Percentiles rank a stretch among this genome's conserved stretches.
Conservation (phyloP, 176 grass and related monocot species). For the Echinochloa phyllopogon region DNA sequence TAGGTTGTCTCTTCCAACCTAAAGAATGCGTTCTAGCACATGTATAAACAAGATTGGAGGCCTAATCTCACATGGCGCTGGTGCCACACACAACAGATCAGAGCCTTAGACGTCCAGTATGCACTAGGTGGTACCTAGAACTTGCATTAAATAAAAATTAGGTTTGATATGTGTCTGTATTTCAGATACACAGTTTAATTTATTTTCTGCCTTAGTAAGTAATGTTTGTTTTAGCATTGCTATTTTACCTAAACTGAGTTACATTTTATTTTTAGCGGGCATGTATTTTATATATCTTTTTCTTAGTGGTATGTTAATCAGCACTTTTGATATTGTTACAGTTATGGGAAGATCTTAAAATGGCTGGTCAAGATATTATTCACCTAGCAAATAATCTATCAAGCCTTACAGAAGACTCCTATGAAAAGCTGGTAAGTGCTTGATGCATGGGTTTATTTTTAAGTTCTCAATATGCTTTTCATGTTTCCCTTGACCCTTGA, state of each 20-base stretch:
- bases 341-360: constrained; percentile 81
- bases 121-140: not conserved
- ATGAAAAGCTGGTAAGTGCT: constrained; percentile 60
- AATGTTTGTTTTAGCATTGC: constrained; percentile 14
- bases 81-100: not conserved
- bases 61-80: not conserved
- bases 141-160: not conserved
- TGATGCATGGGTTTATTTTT: constrained; percentile 34
- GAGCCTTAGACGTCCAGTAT: not conserved
- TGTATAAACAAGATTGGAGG: not conserved
- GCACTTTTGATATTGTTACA: constrained; percentile 48
- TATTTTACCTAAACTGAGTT: constrained; percentile 7
- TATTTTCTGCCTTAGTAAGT: constrained; percentile 25
- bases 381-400: constrained; percentile 78
- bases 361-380: constrained; percentile 72
- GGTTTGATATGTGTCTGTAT: constrained; percentile 1
- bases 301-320: constrained; percentile 1
- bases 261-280: constrained; percentile 15
- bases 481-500: not conserved
- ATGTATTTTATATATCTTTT: constrained; percentile 14
- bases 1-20: too few species aligned
- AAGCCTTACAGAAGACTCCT: constrained; percentile 67
- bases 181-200: constrained; percentile 25
- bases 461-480: constrained; percentile 12
- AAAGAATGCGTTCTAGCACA: too few species aligned